Base-by-base conservation (phyloP, 768 basidiomycete species). In the Pleurotus tuoliensis region DNA sequence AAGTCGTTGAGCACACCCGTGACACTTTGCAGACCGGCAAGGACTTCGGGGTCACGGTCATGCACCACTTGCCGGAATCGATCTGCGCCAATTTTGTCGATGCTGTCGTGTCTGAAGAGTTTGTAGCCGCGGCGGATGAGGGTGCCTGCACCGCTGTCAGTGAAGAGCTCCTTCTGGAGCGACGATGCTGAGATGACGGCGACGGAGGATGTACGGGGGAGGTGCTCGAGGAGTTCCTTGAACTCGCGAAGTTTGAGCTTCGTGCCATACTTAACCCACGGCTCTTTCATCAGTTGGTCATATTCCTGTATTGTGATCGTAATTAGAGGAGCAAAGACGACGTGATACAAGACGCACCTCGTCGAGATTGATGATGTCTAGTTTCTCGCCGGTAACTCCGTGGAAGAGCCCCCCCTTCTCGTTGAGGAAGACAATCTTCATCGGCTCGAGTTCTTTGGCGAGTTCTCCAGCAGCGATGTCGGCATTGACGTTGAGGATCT, bases 201-300 rank as follows among this genome's bases (percentile, higher is more conserved):
- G 51, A 99, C 97, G 39, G 95, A 98, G 15, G 96, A 97, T 3
- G 97, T 90, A 57, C 97, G 94, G 13, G 97, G 97, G 60, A 98
- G 92, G 75, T 95, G 89, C 68, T 98, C 97, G 44, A 99, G 84
- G 54, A 99, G 87, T 67, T 98, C 97, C 75, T 99, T 99, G 81
- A 99, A 98, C 71, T 98, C 96, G 61, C 97, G 89, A 56, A 99
- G 82, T 76, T 98, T 98, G 71, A 99, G 90, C 73, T 99, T 99
- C 61, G 96, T 98, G 59, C 96, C 97, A 69, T 86, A 98, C 70
- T 97, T 97, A 71, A 99, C 96, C 97, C 97, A 99, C 5, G 94
- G 83, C 73, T 98, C 90, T 67, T 94, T 95, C 94, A 98, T 92
- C 57, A 99, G 86, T 20, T 82, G 82, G 62, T 96, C 92, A 72